Conservation (phyloP, 768 basidiomycete species). For the Cyathus striatus region DNA sequence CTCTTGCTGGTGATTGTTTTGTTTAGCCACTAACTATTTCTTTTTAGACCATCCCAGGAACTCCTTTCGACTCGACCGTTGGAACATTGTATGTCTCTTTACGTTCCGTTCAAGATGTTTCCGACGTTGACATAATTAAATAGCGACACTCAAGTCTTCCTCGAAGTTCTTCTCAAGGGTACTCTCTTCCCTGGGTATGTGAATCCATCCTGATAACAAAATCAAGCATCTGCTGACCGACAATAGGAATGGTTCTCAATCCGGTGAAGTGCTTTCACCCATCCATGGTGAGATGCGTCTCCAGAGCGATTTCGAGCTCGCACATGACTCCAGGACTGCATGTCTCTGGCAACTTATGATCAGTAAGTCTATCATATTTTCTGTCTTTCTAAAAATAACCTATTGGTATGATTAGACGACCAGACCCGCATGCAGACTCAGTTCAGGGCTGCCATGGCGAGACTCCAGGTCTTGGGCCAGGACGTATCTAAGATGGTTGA, state of each 20-base stretch:
- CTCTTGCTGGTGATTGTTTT: no score
- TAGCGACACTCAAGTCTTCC: conserved; percentile 29
- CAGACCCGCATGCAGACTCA: background rate
- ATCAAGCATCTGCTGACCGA: background rate
- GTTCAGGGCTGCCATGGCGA: background rate
- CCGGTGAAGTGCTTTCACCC: conserved; percentile 17
- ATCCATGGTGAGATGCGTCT: conserved; percentile 17
- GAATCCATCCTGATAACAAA: background rate
- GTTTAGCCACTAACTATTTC: no score
- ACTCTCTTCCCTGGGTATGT: conserved; percentile 11
- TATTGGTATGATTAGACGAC: background rate
- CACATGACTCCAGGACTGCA: conserved; percentile 16
- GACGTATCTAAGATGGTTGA: background rate
- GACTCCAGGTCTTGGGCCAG: background rate
- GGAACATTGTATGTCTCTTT: no score
- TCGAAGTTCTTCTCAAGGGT: conserved; percentile 26
- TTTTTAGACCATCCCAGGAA: conserved; percentile 13
- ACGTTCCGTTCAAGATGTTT: no score
- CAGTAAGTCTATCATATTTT: background rate
- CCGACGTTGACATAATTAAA: no score
- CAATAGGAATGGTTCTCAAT: conserved; percentile 6
- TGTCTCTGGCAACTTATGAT: background rate
- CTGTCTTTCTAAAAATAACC: background rate
- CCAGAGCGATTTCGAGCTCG: conserved; percentile 15
- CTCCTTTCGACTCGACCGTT: conserved; percentile 34